A percentile compares a stretch with the other conserved stretches of the same genome.
These are phyloP conservation scores for Gynostemma pentaphyllum DNA, from an alignment of 306 rosid genomes.

Conservation along the genomic window DNA sequence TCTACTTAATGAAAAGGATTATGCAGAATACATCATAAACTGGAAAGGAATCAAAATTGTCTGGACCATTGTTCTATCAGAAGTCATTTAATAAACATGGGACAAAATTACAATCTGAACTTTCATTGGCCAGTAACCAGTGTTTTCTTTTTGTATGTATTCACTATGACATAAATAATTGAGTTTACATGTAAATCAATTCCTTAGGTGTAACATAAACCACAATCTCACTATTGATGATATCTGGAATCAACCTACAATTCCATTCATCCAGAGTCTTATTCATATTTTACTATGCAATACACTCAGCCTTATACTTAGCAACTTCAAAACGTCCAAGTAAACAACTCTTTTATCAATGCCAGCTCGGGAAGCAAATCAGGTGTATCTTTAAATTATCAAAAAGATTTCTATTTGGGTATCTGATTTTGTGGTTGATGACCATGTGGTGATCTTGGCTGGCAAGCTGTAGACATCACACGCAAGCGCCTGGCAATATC, in stretches of 20 bases:
- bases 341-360: not conserved
- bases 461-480: slow-evolving; percentile 60
- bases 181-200: slow-evolving; percentile 4
- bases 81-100: not conserved
- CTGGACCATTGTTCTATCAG: not conserved
- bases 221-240: slow-evolving; percentile 5
- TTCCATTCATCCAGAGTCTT: not conserved
- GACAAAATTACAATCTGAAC: not conserved
- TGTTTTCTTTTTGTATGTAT: not conserved
- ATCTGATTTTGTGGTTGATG: slow-evolving; percentile 20
- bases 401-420: slow-evolving; percentile 19
- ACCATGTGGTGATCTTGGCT: slow-evolving; percentile 10
- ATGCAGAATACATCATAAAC: no score
- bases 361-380: slow-evolving; percentile 5
- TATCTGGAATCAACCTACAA: slow-evolving; percentile 11
- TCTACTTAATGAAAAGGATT: no score
- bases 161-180: slow-evolving; percentile 1
- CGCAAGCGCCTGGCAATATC: slow-evolving; percentile 69
- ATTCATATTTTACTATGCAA: slow-evolving; percentile 2
- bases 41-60: not conserved
- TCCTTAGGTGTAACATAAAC: slow-evolving; percentile 1
- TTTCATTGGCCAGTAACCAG: not conserved
- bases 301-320: slow-evolving; percentile 5
- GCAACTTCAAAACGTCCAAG: not conserved
- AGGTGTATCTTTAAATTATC: not conserved